These are phyloP conservation scores for Nannizziopsis barbatae DNA, from an alignment of 2,329 filamentous ascomycete species.

Conservation along the genomic window DNA sequence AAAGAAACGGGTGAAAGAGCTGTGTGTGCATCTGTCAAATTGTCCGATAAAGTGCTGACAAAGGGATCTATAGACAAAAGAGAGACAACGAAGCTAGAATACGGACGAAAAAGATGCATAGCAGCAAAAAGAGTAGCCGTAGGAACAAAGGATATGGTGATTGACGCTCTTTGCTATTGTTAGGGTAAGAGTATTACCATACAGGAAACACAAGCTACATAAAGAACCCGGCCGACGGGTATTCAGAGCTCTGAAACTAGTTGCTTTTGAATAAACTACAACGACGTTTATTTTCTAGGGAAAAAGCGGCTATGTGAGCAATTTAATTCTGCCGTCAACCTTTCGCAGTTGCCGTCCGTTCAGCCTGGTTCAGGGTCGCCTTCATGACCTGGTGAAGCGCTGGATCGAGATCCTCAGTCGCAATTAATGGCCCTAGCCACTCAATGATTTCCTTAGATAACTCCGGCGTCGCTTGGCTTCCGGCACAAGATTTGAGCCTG, in stretches of 20 bases:
- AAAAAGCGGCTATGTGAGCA: background rate
- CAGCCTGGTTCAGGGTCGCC: conserved; percentile 29
- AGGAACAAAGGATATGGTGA: conserved; percentile 25
- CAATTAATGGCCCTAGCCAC: conserved; percentile 39
- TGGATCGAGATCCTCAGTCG: conserved; percentile 40
- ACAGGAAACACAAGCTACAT: background rate
- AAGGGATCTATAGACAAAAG: conserved; percentile 36
- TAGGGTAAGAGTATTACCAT: background rate
- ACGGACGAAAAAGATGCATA: conserved; percentile 49
- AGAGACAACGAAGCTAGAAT: conserved; percentile 48
- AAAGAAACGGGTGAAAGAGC: conserved; percentile 42
- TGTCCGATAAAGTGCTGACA: background rate
- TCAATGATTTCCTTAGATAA: conserved; percentile 40
- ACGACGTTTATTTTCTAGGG: no score
- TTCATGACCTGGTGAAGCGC: conserved; percentile 44
- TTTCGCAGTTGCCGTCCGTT: conserved; percentile 17
- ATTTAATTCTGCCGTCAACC: background rate
- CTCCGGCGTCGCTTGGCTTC: conserved; percentile 24
- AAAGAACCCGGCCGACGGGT: no score
- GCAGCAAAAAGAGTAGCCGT: conserved; percentile 50
- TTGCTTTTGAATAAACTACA: no score
- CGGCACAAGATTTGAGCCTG: conserved; percentile 45
- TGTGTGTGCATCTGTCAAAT: conserved; percentile 32
- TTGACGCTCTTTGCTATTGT: background rate
- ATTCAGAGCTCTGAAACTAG: no score